phyloP scores from a whole-genome alignment of 257 asterid genomes.

The Datura wrightii region DNA sequence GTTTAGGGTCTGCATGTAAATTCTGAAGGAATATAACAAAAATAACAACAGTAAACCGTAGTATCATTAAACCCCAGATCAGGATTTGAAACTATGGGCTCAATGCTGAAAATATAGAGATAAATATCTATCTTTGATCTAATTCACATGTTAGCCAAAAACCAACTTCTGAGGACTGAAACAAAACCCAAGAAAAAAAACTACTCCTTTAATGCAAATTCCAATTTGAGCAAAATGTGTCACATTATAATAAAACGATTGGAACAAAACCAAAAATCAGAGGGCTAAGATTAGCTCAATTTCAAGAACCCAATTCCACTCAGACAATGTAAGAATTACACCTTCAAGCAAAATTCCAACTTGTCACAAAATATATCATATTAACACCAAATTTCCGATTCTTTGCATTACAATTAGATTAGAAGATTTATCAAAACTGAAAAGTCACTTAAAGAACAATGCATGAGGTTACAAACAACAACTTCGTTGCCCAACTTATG shows the following conservation, averaged over 20 bases:
- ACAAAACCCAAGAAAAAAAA: neutral
- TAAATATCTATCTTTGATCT: neutral
- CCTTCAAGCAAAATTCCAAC: neutral
- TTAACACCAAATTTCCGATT: neutral
- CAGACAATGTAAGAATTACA: conserved; percentile 15
- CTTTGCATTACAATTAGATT: neutral
- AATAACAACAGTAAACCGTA: neutral
- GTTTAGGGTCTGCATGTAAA: neutral
- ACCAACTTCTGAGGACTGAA: neutral
- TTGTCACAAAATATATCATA: neutral
- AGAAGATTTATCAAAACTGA: neutral
- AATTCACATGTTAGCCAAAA: neutral
- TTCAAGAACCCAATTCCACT: conserved; percentile 22
- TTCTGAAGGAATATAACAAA: conserved; percentile 13
- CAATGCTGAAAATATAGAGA: conserved; percentile 17
- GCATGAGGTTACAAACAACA: neutral
- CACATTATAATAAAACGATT: neutral
- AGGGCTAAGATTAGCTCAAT: conserved; percentile 5
- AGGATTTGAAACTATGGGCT: neutral
- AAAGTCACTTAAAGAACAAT: conserved; percentile 18
- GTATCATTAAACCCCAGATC: neutral
- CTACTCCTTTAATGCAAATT: neutral
- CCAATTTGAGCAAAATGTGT: neutral
- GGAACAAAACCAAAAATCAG: conserved; percentile 13
- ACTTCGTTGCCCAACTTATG: no score